phyloP scores from a whole-genome alignment of 164 flowering plant species.

The Umbilicus rupestris region DNA sequence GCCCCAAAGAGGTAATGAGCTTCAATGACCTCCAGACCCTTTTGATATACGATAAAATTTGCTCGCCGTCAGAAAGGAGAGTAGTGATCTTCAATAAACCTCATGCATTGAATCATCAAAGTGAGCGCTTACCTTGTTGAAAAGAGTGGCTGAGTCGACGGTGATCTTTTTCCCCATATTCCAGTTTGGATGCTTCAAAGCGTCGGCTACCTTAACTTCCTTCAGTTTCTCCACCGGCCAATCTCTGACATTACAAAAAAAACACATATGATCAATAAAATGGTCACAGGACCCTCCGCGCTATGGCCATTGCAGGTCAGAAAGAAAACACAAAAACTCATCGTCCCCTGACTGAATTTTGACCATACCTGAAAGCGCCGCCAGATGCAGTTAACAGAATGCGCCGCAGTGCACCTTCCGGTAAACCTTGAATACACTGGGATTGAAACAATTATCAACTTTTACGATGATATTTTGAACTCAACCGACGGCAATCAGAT shows the following conservation, averaged over 20 bases:
- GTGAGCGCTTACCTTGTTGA: slow-evolving; percentile 58
- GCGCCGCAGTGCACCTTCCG: slow-evolving; percentile 86
- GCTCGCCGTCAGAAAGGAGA: neutral
- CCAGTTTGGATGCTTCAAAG: slow-evolving; percentile 99
- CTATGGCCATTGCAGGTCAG: too few species aligned
- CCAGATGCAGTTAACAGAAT: slow-evolving; percentile 94
- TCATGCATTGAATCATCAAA: neutral
- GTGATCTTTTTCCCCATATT: slow-evolving; percentile 96
- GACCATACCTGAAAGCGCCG: slow-evolving; percentile 84
- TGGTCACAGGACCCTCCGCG: too few species aligned
- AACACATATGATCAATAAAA: neutral
- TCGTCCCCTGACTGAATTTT: too few species aligned
- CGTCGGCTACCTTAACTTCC: slow-evolving; percentile 92
- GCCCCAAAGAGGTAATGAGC: slow-evolving; percentile 96
- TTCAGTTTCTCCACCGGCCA: slow-evolving; percentile 94
- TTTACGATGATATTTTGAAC: neutral
- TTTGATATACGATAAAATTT: slow-evolving; percentile 14
- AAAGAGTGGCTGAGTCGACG: slow-evolving; percentile 98
- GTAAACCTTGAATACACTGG: slow-evolving; percentile 98
- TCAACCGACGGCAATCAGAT: too few species aligned
- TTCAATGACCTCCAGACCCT: slow-evolving; percentile 99
- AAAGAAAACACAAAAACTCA: too few species aligned
- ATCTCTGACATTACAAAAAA: slow-evolving; percentile 39
- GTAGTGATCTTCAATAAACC: neutral
- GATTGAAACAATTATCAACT: slow-evolving; percentile 13